Percentiles rank a stretch among this genome's conserved stretches.
Conservation (phyloP, 768 basidiomycete species). For the Glaciozyma martinii region DNA sequence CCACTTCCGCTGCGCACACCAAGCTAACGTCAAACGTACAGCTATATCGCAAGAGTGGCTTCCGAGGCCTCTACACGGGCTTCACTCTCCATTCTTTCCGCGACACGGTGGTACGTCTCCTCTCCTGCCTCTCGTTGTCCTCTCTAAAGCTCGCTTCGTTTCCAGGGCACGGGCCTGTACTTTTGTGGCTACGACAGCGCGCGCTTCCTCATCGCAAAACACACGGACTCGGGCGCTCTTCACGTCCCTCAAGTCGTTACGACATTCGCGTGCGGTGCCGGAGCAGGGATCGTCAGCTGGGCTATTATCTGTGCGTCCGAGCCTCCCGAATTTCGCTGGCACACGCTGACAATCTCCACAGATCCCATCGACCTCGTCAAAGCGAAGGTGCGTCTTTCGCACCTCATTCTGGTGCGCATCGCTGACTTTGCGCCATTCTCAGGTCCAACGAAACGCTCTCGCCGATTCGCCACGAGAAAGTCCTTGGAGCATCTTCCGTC, state of each 20-base stretch:
- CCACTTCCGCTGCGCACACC: background rate
- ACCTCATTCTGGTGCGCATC: too few species aligned
- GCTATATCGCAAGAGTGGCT: background rate
- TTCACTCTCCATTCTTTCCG: constrained; percentile 30
- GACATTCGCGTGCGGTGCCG: constrained; percentile 31
- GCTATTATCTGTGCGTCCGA: constrained; percentile 9
- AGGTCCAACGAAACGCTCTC: constrained; percentile 32
- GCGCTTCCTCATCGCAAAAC: constrained; percentile 20
- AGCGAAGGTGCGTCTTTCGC: constrained; percentile 13
- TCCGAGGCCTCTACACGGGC: background rate
- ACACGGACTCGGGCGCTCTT: constrained; percentile 10
- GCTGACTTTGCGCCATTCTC: too few species aligned
- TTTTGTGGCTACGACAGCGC: constrained; percentile 36
- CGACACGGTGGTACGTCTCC: constrained; percentile 26
- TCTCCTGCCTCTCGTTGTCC: background rate
- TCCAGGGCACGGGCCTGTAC: constrained; percentile 35
- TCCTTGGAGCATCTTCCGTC: constrained; percentile 29
- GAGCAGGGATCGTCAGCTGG: constrained; percentile 31
- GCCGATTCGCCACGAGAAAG: constrained; percentile 23
- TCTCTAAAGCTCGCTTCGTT: background rate
- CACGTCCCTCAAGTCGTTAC: constrained; percentile 13
- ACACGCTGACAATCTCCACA: background rate
- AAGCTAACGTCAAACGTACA: background rate
- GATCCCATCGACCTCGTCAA: constrained; percentile 30
- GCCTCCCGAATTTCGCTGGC: background rate